Conservation (phyloP, 257 asterid species). For the Solanum piurae region DNA sequence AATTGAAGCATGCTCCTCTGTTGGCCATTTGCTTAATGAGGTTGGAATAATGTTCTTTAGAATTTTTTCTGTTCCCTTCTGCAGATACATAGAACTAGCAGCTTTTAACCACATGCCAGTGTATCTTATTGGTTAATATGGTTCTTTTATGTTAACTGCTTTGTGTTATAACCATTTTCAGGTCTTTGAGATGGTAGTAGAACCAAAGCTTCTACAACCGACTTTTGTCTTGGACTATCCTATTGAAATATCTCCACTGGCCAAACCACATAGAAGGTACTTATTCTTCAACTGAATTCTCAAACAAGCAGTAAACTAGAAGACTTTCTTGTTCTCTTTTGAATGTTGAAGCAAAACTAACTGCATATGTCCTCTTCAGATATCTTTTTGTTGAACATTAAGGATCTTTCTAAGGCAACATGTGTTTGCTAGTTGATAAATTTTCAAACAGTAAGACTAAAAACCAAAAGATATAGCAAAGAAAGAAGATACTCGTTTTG, state of each 20-base stretch:
- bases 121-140: neutral
- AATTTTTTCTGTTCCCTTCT: neutral
- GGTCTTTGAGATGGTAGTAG: conserved; percentile 84
- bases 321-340: neutral
- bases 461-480: neutral
- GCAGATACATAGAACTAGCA: neutral
- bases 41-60: conserved; percentile 18
- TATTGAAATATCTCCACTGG: conserved; percentile 88
- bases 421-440: neutral
- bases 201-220: conserved; percentile 78
- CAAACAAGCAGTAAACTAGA: neutral
- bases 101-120: neutral
- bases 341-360: neutral
- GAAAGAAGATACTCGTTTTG: neutral
- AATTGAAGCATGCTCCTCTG: conserved; percentile 67
- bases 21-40: conserved; percentile 85
- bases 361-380: neutral
- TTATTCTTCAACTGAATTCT: neutral
- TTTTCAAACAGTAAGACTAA: neutral
- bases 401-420: neutral
- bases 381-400: neutral
- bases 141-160: neutral
- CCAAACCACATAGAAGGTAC: conserved; percentile 96
- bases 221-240: conserved; percentile 98
- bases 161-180: conserved; percentile 10